Base-by-base conservation (phyloP, 2,329 filamentous ascomycete genomes). In the Tolypocladium ovalisporum region DNA sequence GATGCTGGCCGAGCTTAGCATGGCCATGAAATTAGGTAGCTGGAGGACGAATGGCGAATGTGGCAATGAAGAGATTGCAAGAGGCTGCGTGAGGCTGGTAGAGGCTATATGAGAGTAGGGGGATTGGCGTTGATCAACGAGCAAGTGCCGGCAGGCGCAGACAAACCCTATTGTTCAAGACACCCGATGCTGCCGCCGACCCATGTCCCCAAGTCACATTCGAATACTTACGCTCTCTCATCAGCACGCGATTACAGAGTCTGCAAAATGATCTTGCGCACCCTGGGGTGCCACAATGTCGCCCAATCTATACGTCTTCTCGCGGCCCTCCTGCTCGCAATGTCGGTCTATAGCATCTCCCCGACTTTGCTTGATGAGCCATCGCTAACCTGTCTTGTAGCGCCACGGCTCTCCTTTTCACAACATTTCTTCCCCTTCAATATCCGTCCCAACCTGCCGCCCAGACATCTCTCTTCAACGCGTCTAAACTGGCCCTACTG, bases 401-500 rank as follows among this genome's bases (percentile, higher is more conserved):
- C 27, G n/a, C 27, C 4, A 8, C 22, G 4, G 4, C 29, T 15
- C n/a, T 51, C 15, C 3, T 55, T 10, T 6, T 56, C 9, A 15
- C 27, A 8, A 24, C 24, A 3, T 13, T 10, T 10, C 10, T 10
- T 17, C 7, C n/a, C 3, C 10, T 49, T 8, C 40, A 13, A 1
- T 22, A 2, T 24, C 22, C 32, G 34, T 10, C 24, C 8, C 19
- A 35, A 3, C 5, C 2, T 15, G 17, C 24, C 3, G 13, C n/a
- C 36, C 9, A 8, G 3, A 27, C 13, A 19, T 17, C 17, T 5
- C 15, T n/a, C 32, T 40, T 55, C 55, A 58, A 58, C 53, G 24
- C 17, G 10, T 57, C 57, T 51, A 82, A 82, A 65, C 72, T 83
- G 40, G 81, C 79, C 36, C 74, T 84, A 13, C 72, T 84, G 24